A percentile compares a stretch with the other conserved stretches of the same genome.
phyloP scores from a whole-genome alignment of 2,329 filamentous ascomycete species.

The Onygena corvina region DNA sequence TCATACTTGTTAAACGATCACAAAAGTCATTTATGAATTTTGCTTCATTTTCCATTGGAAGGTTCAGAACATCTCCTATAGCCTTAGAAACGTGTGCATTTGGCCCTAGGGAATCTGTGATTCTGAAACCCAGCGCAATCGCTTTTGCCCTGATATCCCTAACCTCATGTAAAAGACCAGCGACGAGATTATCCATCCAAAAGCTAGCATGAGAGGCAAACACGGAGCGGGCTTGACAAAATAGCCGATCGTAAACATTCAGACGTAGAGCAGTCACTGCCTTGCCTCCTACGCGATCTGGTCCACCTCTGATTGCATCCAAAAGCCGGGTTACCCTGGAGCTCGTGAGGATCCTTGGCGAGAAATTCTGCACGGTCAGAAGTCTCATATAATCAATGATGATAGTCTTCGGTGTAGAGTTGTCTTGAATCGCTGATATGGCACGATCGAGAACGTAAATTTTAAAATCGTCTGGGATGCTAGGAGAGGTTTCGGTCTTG shows the following conservation, averaged over 20 bases:
- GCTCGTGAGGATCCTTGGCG: conserved; percentile 58
- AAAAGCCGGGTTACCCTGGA: conserved; percentile 61
- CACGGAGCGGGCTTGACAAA: conserved; percentile 55
- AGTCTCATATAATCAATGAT: conserved; percentile 69
- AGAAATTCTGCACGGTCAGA: conserved; percentile 68
- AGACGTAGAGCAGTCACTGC: conserved; percentile 67
- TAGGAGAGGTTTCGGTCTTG: conserved; percentile 56
- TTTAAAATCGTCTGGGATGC: conserved; percentile 66
- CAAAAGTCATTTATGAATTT: conserved; percentile 60
- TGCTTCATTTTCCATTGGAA: conserved; percentile 39
- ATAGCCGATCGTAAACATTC: conserved; percentile 63
- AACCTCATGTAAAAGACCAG: conserved; percentile 61
- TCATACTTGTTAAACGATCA: conserved; percentile 55
- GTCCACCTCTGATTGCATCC: conserved; percentile 56
- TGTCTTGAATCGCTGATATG: conserved; percentile 59
- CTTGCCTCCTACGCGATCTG: conserved; percentile 63
- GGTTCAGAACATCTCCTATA: conserved; percentile 44
- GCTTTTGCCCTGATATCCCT: conserved; percentile 66
- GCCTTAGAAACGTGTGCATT: conserved; percentile 56
- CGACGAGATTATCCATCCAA: conserved; percentile 75
- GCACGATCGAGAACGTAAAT: conserved; percentile 69
- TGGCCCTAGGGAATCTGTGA: conserved; percentile 55
- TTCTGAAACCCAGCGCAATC: conserved; percentile 60
- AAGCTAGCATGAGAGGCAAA: conserved; percentile 59
- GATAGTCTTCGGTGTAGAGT: conserved; percentile 59